These are phyloP conservation scores for Zea luxurians DNA, from an alignment of 176 grass and related monocot species.

Conservation along the genomic window DNA sequence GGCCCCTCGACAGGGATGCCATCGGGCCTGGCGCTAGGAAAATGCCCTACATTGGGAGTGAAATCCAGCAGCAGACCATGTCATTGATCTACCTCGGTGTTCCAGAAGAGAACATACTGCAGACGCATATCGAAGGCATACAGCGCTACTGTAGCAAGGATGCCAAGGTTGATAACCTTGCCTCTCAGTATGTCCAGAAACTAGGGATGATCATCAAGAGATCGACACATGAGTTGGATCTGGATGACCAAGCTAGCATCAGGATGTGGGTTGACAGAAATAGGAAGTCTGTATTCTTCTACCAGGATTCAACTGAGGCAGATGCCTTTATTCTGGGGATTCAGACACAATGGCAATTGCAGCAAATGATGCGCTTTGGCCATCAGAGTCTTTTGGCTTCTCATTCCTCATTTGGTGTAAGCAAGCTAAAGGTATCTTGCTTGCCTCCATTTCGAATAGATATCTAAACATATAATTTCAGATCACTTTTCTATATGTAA, in stretches of 20 bases:
- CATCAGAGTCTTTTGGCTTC: conserved; percentile 73
- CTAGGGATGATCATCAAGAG: conserved; percentile 97
- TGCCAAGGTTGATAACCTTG: conserved; percentile 55
- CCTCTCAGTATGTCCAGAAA: conserved; percentile 91
- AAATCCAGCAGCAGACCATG: conserved; percentile 95
- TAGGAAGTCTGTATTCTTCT: conserved; percentile 84
- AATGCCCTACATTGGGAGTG: conserved; percentile 72
- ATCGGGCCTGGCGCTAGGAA: conserved; percentile 80
- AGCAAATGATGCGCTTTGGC: conserved; percentile 87
- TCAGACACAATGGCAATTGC: conserved; percentile 87
- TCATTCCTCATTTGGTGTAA: conserved; percentile 82
- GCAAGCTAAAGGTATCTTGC: conserved; percentile 82
- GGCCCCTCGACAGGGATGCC: conserved; percentile 79
- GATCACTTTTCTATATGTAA: not conserved
- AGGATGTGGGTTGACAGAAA: conserved; percentile 91
- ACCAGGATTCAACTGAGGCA: conserved; percentile 70
- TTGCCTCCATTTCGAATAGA: not conserved
- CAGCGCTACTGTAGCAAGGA: conserved; percentile 73
- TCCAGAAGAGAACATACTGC: conserved; percentile 87
- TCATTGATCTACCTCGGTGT: conserved; percentile 89
- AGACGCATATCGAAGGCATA: conserved; percentile 80
- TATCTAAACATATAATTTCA: conserved; percentile 8
- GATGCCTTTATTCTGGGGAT: conserved; percentile 86
- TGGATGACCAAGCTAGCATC: conserved; percentile 83
- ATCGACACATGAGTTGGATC: conserved; percentile 86